Percentiles rank a stretch among this genome's conserved stretches.
Conservation (phyloP, 176 grass and related monocot genomes). For the Secale cereale region DNA sequence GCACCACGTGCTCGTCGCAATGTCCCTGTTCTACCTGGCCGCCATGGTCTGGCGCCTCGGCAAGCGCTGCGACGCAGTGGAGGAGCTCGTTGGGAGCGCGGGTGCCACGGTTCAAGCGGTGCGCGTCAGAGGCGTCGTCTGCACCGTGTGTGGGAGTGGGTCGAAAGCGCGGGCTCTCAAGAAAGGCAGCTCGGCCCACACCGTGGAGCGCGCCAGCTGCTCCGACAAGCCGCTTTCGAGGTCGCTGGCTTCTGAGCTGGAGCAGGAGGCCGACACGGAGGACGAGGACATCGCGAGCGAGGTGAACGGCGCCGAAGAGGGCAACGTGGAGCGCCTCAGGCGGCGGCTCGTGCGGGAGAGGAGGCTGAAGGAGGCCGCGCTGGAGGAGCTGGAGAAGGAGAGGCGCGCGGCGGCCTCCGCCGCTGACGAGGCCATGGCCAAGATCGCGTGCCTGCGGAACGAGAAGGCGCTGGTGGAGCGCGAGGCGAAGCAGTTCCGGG, state of each 20-base stretch:
- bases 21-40: constrained; percentile 33
- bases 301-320: constrained; percentile 28
- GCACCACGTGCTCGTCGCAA: constrained; percentile 24
- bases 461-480: constrained; percentile 72
- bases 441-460: constrained; percentile 59
- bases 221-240: constrained; percentile 8
- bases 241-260: constrained; percentile 33
- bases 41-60: constrained; percentile 37
- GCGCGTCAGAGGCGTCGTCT: constrained; percentile 33
- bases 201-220: neutral
- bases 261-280: constrained; percentile 22
- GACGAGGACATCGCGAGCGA: constrained; percentile 23
- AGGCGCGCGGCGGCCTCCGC: constrained; percentile 59
- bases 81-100: constrained; percentile 34
- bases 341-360: constrained; percentile 48
- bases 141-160: constrained; percentile 54
- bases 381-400: constrained; percentile 65
- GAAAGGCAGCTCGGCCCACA: neutral
- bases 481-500: constrained; percentile 51
- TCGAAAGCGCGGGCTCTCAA: constrained; percentile 47
- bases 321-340: constrained; percentile 28
- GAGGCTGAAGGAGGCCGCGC: constrained; percentile 38
- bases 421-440: constrained; percentile 71
- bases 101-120: constrained; percentile 21
- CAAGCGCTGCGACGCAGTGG: constrained; percentile 35